Evolutionary conservation across 306 rosid genomes (phyloP), one percentile per base, ranked within the genome.

Genomic region (Sphenostylis stenocarpa): DNA sequence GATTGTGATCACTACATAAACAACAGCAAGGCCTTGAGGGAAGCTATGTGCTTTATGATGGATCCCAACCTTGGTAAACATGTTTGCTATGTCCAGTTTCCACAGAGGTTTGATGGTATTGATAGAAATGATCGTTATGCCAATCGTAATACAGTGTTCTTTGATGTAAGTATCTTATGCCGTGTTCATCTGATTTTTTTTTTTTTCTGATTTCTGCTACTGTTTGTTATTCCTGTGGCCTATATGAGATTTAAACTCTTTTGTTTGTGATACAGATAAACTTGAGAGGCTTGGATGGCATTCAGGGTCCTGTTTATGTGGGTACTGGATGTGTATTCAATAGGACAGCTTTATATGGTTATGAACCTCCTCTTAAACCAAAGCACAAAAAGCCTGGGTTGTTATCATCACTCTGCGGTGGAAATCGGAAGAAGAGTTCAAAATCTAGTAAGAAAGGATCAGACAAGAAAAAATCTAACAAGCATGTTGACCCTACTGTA

Each of bases 1-100:
- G 98, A 95, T 87, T 95, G 98, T 84, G 98, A 95, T 90, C 98
- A 95, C 82, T 95, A 95, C 89, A 83, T 95, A 65, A 95, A 95
- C 87, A 95, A 95, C 80, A 95, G 98, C 88, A 90, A 92, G 88
- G 98, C 98, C 75, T 80, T 95, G 81, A 88, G 97, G 72, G 98
- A 95, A 82, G 94, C 98, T 28, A 95, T 95, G 98, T 95, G 98
- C 81, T 95, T 95, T 72, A 84, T 95, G 85, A 95, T 95, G 98
- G 98, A 95, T 84, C 98, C 98, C 33, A 92, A 92, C 84, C 94
- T 95, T 16, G 98, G 98, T 62, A 95, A 92, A 76, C 80, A 88
- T 52, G 96, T 92, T 56, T 95, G 98, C 51, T 95, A 92, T 75
- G 98, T 95, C 75, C 98, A 95, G 85, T 95, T 95, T 79, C 98